Base-by-base conservation (phyloP, 1,139 yeast genomes). In the Sugiyamaella neomexicana region DNA sequence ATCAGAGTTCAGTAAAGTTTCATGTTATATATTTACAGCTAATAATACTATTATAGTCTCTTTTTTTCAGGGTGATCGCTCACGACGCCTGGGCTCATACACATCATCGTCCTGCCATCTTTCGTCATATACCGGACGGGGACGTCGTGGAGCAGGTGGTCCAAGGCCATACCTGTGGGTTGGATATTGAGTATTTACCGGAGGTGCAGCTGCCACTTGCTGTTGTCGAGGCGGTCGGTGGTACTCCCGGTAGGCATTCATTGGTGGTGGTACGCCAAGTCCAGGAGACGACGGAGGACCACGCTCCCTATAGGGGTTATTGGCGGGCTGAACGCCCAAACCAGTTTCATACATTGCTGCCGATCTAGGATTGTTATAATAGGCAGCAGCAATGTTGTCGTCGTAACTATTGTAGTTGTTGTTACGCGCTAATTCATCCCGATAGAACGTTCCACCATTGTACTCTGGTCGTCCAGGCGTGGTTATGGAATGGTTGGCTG, bases 91-190 rank as follows among this genome's bases (percentile, higher is more conserved):
- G 13, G 52, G 47, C 15, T 41, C 41, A 25, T 49, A 49, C 2
- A 49, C 37, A 2, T 49, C 52, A 27, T 42, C 52, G 32, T 49
- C 52, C 27, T 49, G 47, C 52, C 52, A 49, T 31, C 47, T 17
- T 16, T 42, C 52, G n/a, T 38, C 40, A 10, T 45, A 46, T 8
- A 48, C 52, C 5, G 46, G 34, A n/a, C 29, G 38, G 5, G 37
- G 10, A 3, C 25, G 25, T 10, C 48, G 34, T 10, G 50, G 25
- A 12, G 29, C 36, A 1, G 48, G 23, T 8, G 48, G 42, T 20
- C 43, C 47, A 1, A 42, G 34, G 10, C 37, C 49, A 36, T 45
- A 45, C n/a, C 42, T 23, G 9, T 50, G 46, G 16, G 43, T 25
- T 23, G 43, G 49, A 29, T 31, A 53, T 16, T 40, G 45, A 2